Evolutionary conservation across 1,284 basidiomycete genomes (phyloP).

Genomic region (Puccinia polysora): DNA sequence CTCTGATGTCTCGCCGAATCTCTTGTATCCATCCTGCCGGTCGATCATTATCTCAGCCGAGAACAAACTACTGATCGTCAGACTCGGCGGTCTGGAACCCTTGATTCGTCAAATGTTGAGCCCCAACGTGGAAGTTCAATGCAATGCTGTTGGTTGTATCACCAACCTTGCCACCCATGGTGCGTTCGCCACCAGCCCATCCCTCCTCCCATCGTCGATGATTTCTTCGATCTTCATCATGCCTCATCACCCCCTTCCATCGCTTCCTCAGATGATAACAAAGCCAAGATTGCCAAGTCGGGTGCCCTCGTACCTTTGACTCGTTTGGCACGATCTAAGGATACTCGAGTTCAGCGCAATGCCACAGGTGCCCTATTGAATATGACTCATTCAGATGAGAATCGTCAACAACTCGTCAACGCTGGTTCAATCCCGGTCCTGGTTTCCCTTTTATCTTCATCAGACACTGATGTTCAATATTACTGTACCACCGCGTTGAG

Average conservation of each 20-base stretch:
- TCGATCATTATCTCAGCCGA: slow-evolving; percentile 63
- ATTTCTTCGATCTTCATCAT: neutral
- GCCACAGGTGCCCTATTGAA: slow-evolving; percentile 96
- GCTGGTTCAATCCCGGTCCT: slow-evolving; percentile 97
- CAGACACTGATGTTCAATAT: slow-evolving; percentile 98
- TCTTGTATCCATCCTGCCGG: slow-evolving; percentile 20
- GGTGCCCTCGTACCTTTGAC: slow-evolving; percentile 95
- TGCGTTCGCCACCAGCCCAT: too few species aligned
- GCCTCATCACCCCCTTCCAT: neutral
- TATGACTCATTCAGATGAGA: slow-evolving; percentile 99
- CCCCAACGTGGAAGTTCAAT: slow-evolving; percentile 98
- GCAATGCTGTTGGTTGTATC: slow-evolving; percentile 99
- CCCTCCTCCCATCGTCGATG: neutral
- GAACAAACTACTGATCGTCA: slow-evolving; percentile 98
- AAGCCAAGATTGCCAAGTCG: slow-evolving; percentile 99
- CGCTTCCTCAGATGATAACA: slow-evolving; percentile 79
- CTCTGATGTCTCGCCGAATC: neutral
- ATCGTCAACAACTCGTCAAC: slow-evolving; percentile 95
- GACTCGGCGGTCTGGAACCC: slow-evolving; percentile 93
- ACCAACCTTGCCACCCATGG: slow-evolving; percentile 98
- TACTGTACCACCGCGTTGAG: slow-evolving; percentile 98
- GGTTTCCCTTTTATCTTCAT: slow-evolving; percentile 88
- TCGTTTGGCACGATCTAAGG: slow-evolving; percentile 91
- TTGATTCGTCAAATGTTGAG: slow-evolving; percentile 98
- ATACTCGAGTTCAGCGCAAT: slow-evolving; percentile 98